Conservation (phyloP, 192 early-diverging fungal species). For the Backusella morwellensis region DNA sequence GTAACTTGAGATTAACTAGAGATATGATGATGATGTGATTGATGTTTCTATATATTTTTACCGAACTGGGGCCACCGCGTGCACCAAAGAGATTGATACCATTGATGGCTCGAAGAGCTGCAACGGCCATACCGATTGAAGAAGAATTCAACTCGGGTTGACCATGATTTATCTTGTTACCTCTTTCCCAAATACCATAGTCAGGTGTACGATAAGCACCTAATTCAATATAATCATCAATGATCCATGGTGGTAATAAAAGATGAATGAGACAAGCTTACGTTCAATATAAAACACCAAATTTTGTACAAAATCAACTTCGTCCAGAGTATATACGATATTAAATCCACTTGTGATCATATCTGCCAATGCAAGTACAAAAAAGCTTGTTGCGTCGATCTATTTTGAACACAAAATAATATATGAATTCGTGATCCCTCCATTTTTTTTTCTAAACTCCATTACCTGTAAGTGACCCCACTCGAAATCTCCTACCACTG, state of each 20-base stretch:
- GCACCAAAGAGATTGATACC: slow-evolving; percentile 81
- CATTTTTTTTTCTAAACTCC: too few species aligned
- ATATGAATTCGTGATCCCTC: not conserved
- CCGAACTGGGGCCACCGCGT: slow-evolving; percentile 69
- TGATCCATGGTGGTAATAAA: not conserved
- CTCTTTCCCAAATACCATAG: slow-evolving; percentile 87
- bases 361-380: slow-evolving; percentile 73
- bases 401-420: not conserved
- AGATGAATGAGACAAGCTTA: slow-evolving; percentile 14
- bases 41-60: slow-evolving; percentile 3
- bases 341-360: slow-evolving; percentile 76
- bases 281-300: slow-evolving; percentile 87
- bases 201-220: slow-evolving; percentile 75
- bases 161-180: slow-evolving; percentile 86
- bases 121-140: slow-evolving; percentile 84
- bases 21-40: not conserved
- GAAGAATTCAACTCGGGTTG: slow-evolving; percentile 83
- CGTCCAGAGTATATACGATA: slow-evolving; percentile 76
- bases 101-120: slow-evolving; percentile 80
- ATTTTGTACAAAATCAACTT: slow-evolving; percentile 84
- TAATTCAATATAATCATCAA: not conserved
- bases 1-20: not conserved
- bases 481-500: slow-evolving; percentile 81
- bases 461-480: slow-evolving; percentile 79
- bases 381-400: slow-evolving; percentile 82